Evolutionary conservation across 148 eudicot species (phyloP), one percentile per base, ranked within the genome.

Genomic region (Bassia scoparia): DNA sequence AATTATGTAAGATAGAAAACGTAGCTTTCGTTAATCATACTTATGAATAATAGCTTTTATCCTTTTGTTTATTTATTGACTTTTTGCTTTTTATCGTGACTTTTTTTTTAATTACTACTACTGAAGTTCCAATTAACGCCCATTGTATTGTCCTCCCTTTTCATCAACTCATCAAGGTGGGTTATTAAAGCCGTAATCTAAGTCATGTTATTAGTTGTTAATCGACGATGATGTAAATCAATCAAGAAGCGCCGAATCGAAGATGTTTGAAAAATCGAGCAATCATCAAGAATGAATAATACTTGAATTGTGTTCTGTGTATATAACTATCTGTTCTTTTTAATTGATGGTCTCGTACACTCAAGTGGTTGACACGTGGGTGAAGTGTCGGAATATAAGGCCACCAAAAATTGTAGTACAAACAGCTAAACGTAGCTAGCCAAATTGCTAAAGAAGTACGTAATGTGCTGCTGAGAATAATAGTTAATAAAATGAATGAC

Each of bases 321-420:
- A n/a, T n/a, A n/a, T n/a, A n/a, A n/a, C n/a, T n/a, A n/a, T n/a
- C n/a, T n/a, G n/a, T n/a, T n/a, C n/a, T n/a, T n/a, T 41, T 8
- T 41, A 41, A 41, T 41, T 41, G 46, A 41, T 41, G 46, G 9
- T 4, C 0, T 41, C 46, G 46, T 14, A 41, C 12, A 41, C 59
- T 43, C 5, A 23, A 66, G 76, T 65, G 33, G 66, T 23, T 66
- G 67, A 55, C 5, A 23, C 66, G 76, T 65, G 33, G 66, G 31
- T 66, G 18, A 48, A 31, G 65, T 78, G 76, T 78, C 70, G 81
- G 76, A 70, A 78, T 66, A 55, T 64, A 49, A 72, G 54, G 76
- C 27, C 59, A 49, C 67, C 21, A 71, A 64, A 23, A 2, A 30
- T 6, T 4, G 53, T 12, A 3, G 53, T n/a, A 41, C 46, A n/a